phyloP scores from a whole-genome alignment of 1,139 yeast species.

The Candida mesenterica region DNA sequence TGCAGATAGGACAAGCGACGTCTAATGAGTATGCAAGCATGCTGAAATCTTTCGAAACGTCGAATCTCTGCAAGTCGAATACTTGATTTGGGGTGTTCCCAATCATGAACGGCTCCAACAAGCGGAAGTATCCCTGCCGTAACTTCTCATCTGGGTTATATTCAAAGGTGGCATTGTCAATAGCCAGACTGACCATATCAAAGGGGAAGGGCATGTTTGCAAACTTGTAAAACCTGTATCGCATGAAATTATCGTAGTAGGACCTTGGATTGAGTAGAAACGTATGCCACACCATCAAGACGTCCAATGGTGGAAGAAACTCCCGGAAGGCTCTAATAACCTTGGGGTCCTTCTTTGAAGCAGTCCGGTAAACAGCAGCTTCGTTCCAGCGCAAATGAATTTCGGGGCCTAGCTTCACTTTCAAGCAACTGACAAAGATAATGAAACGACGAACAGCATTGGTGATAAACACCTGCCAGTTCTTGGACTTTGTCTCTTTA shows the following conservation, averaged over 20 bases:
- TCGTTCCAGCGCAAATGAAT: neutral
- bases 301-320: conserved; percentile 31
- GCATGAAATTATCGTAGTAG: conserved; percentile 24
- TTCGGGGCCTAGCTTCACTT: neutral
- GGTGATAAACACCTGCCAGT: conserved; percentile 10
- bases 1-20: conserved; percentile 21
- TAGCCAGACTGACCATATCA: conserved; percentile 16
- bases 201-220: conserved; percentile 27
- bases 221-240: conserved; percentile 21
- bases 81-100: conserved; percentile 3
- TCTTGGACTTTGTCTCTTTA: conserved; percentile 5
- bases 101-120: conserved; percentile 3
- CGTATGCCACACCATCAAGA: conserved; percentile 39
- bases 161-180: conserved; percentile 17
- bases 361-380: neutral
- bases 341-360: conserved; percentile 2
- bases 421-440: conserved; percentile 8
- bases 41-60: conserved; percentile 1
- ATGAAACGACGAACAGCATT: conserved; percentile 10
- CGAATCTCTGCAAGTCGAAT: conserved; percentile 4
- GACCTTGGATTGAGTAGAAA: conserved; percentile 24
- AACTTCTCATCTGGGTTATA: conserved; percentile 14
- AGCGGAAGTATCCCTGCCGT: conserved; percentile 2
- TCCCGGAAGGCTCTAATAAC: conserved; percentile 3
- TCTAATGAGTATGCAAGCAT: conserved; percentile 8